These are phyloP conservation scores for Alisma plantagoaquatica DNA, from an alignment of 106 monocot genomes.

Conservation along the genomic window DNA sequence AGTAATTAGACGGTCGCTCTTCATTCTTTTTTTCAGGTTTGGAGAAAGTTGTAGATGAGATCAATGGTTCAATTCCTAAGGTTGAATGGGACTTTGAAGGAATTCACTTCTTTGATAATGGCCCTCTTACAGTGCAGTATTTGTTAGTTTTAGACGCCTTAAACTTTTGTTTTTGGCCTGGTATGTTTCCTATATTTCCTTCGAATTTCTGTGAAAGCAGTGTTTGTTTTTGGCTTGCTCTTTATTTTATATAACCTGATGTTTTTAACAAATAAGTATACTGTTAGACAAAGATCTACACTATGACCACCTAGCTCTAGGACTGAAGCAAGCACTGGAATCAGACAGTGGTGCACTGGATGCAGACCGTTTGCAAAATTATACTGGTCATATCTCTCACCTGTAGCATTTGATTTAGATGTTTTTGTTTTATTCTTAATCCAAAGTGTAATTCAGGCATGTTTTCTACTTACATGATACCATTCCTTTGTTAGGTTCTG, in stretches of 20 bases:
- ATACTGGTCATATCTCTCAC: constrained; percentile 58
- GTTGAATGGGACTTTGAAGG: constrained; percentile 95
- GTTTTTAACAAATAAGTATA: no score
- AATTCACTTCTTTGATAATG: constrained; percentile 97
- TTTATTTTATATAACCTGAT: no score
- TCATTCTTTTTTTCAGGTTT: constrained; percentile 35
- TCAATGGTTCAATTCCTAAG: constrained; percentile 71
- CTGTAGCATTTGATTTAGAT: background rate
- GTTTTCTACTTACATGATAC: background rate
- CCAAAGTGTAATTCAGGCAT: background rate
- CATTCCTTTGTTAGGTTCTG: constrained; percentile 34
- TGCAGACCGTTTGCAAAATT: constrained; percentile 77
- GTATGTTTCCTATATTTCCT: constrained; percentile 13
- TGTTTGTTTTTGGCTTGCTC: no score
- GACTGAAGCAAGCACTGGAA: constrained; percentile 64
- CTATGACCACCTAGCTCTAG: constrained; percentile 82
- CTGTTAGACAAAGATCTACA: constrained; percentile 71
- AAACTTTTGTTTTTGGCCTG: constrained; percentile 99
- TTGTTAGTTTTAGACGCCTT: constrained; percentile 86
- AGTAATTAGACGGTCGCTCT: background rate
- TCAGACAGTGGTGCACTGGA: constrained; percentile 63
- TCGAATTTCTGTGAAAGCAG: no score
- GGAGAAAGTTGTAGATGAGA: constrained; percentile 55
- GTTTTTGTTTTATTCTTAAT: background rate
- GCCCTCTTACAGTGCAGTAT: constrained; percentile 95